Evolutionary conservation across 2,329 filamentous ascomycete genomes (phyloP).

Genomic region (Penicillium sp.): DNA sequence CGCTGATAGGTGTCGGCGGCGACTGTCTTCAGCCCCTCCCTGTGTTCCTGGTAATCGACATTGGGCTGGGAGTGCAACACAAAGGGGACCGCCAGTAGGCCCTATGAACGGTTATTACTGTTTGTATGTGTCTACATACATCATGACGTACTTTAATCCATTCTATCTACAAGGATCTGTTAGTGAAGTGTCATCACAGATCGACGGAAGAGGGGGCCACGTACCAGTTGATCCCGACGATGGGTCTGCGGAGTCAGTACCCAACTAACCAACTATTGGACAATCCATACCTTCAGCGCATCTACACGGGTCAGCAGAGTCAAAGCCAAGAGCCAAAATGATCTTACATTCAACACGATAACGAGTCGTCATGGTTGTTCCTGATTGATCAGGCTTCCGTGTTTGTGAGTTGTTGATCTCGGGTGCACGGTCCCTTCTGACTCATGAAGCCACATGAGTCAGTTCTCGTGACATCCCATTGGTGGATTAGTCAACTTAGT

Average conservation of each 20-base stretch:
- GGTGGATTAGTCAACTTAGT: background rate
- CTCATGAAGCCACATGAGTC: background rate
- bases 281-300: constrained; percentile 59
- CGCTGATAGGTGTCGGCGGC: constrained; percentile 78
- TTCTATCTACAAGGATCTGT: constrained; percentile 58
- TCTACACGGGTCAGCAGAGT: constrained; percentile 46
- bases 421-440: constrained; percentile 1
- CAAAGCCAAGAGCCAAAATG: background rate
- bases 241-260: constrained; percentile 62
- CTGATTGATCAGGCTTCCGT: background rate
- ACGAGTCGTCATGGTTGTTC: constrained; percentile 46
- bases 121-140: background rate
- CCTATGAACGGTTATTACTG: constrained; percentile 36
- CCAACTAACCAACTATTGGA: background rate
- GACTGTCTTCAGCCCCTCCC: constrained; percentile 66
- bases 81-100: constrained; percentile 89
- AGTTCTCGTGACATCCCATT: background rate
- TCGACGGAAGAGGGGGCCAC: background rate
- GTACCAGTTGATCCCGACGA: constrained; percentile 81
- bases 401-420: background rate
- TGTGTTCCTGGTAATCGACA: constrained; percentile 73
- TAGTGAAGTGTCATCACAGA: background rate
- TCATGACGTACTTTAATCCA: constrained; percentile 74
- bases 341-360: constrained; percentile 69
- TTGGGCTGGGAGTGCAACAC: constrained; percentile 95